phyloP scores from a whole-genome alignment of 2,329 filamentous ascomycete species.

The Paramyrothecium sp. region DNA sequence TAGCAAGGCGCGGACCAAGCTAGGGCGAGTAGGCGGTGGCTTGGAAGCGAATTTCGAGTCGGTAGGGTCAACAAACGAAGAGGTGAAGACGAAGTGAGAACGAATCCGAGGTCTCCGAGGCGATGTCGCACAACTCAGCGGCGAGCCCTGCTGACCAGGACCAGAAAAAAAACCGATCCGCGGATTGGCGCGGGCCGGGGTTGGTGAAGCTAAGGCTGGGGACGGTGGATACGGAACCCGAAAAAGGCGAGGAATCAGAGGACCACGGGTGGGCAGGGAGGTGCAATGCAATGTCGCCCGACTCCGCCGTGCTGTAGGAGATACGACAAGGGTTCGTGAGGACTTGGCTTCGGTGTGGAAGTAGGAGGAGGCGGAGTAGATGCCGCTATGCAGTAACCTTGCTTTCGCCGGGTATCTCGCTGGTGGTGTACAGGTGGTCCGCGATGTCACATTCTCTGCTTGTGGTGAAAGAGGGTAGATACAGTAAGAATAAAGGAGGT shows the following conservation, averaged over 20 bases:
- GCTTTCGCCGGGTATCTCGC: too few relatives aligned
- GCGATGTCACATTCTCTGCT: too few relatives aligned
- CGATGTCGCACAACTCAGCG: neutral
- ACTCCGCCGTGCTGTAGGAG: too few relatives aligned
- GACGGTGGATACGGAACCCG: neutral
- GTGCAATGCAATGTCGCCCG: neutral
- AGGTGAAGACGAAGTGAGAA: neutral
- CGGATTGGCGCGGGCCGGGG: neutral
- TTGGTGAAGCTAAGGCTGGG: neutral
- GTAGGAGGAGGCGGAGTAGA: too few relatives aligned
- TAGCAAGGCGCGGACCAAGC: neutral
- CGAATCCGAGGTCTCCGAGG: neutral
- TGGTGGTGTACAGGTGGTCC: too few relatives aligned
- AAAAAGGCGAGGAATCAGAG: neutral
- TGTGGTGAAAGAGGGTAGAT: too few relatives aligned
- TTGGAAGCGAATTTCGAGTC: neutral
- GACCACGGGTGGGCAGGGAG: neutral
- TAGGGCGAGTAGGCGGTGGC: neutral
- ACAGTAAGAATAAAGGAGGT: too few relatives aligned
- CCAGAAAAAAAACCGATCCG: neutral
- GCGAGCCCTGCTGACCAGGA: neutral
- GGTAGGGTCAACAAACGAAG: neutral
- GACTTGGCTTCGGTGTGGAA: too few relatives aligned
- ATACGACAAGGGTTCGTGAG: too few relatives aligned
- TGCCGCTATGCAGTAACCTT: too few relatives aligned